Evolutionary conservation across 164 flowering plant genomes (phyloP).

Genomic region (Litsea cubeba): DNA sequence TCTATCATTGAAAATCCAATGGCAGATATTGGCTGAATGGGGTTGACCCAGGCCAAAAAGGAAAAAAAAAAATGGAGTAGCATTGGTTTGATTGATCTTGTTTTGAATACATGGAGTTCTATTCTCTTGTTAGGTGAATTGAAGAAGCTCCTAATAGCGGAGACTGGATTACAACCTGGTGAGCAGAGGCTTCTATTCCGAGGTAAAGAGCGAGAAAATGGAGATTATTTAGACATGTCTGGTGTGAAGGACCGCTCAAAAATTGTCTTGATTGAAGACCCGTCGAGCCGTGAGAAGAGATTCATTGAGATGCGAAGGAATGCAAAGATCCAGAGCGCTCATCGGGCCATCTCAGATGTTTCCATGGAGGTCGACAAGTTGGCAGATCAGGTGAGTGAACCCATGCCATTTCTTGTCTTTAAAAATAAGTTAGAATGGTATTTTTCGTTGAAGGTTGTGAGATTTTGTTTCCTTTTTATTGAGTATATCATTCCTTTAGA

Average conservation of each 20-base stretch:
- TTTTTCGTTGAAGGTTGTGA: too few species aligned
- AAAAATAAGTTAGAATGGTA: background rate
- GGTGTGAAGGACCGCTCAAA: constrained; percentile 69
- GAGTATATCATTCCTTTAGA: background rate
- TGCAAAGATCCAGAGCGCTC: constrained; percentile 53
- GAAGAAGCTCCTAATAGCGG: constrained; percentile 55
- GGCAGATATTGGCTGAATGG: too few species aligned
- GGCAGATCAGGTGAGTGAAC: constrained; percentile 52
- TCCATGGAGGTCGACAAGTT: constrained; percentile 63
- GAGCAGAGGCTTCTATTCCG: constrained; percentile 54
- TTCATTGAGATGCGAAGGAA: constrained; percentile 48
- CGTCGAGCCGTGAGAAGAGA: constrained; percentile 54
- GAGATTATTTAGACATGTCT: constrained; percentile 45
- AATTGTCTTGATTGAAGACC: constrained; percentile 55
- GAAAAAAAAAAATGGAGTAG: too few species aligned
- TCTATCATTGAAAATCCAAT: too few species aligned
- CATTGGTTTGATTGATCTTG: too few species aligned
- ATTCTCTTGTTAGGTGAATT: constrained; percentile 45
- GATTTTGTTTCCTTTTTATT: background rate
- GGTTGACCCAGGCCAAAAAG: too few species aligned
- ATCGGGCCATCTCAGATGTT: constrained; percentile 48
- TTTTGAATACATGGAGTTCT: too few species aligned
- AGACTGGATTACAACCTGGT: constrained; percentile 53
- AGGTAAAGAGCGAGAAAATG: constrained; percentile 56
- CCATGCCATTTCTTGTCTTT: background rate